Percentiles rank a stretch among this genome's conserved stretches.
Evolutionary conservation across 257 asterid genomes (phyloP).

Genomic region (Petunia axillaris): DNA sequence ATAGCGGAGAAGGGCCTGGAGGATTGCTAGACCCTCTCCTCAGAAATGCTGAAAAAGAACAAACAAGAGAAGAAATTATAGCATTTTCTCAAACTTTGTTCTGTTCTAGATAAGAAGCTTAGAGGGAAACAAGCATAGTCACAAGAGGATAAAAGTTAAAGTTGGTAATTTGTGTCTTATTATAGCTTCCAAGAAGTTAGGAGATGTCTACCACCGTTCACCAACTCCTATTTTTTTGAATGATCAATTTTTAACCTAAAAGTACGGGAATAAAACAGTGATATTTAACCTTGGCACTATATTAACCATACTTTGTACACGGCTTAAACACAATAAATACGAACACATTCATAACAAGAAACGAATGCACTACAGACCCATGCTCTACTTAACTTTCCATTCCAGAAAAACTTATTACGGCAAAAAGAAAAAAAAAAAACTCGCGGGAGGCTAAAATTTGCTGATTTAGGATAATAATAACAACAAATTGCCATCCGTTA

Average conservation of each 20-base stretch:
- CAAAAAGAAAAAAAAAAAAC: too few species aligned
- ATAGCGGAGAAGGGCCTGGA: slow-evolving; percentile 32
- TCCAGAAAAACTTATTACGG: too few species aligned
- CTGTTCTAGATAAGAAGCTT: slow-evolving; percentile 24
- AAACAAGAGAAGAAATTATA: slow-evolving; percentile 3
- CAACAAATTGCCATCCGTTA: not conserved
- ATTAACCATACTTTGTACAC: not conserved
- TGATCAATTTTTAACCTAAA: slow-evolving; percentile 1
- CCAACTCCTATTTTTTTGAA: slow-evolving; percentile 9
- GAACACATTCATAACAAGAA: not conserved
- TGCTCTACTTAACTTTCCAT: not conserved
- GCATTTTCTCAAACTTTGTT: slow-evolving; percentile 14
- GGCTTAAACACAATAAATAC: not conserved
- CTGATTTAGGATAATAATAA: not conserved
- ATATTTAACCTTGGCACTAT: not conserved
- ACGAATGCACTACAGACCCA: not conserved
- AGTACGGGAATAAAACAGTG: slow-evolving; percentile 8
- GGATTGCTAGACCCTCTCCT: slow-evolving; percentile 31
- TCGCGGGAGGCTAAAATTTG: not conserved
- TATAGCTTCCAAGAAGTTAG: slow-evolving; percentile 16
- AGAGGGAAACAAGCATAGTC: slow-evolving; percentile 24
- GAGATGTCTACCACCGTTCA: slow-evolving; percentile 13
- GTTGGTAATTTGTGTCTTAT: slow-evolving; percentile 18
- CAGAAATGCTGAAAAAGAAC: slow-evolving; percentile 16
- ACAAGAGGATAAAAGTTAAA: slow-evolving; percentile 13